phyloP scores from a whole-genome alignment of 805 yeast species.

The Ogataea ganodermae region DNA sequence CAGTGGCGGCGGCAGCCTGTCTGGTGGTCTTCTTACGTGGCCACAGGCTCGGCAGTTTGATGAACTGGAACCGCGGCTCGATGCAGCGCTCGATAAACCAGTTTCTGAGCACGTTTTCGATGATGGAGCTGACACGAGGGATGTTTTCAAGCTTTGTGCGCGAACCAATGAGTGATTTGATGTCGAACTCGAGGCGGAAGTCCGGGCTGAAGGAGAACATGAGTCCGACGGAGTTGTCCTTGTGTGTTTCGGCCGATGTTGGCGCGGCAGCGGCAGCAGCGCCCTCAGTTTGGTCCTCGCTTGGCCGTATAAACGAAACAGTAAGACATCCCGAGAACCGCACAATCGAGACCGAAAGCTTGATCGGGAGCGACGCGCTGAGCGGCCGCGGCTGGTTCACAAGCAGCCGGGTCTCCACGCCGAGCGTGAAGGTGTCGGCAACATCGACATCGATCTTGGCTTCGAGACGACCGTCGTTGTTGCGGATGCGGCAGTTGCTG shows the following conservation, averaged over 20 bases:
- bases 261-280: background rate
- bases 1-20: conserved; percentile 31
- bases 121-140: conserved; percentile 83
- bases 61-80: conserved; percentile 88
- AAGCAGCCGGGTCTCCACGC: conserved; percentile 76
- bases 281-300: conserved; percentile 11
- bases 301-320: conserved; percentile 55
- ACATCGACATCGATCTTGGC: conserved; percentile 91
- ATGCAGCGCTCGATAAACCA: conserved; percentile 95
- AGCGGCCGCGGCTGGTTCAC: conserved; percentile 81
- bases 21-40: conserved; percentile 64
- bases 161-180: conserved; percentile 89
- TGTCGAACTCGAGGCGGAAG: conserved; percentile 82
- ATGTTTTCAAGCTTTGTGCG: conserved; percentile 89
- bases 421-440: conserved; percentile 82
- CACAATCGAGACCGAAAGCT: conserved; percentile 81
- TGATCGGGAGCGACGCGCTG: conserved; percentile 85
- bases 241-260: background rate
- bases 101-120: conserved; percentile 77
- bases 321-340: conserved; percentile 89
- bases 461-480: conserved; percentile 57
- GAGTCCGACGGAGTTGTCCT: conserved; percentile 54
- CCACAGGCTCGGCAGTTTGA: conserved; percentile 86
- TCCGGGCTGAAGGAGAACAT: conserved; percentile 92
- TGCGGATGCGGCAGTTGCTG: conserved; percentile 81